phyloP scores from a whole-genome alignment of 78 protist genomes.

The Trichosphaerium sp. region DNA sequence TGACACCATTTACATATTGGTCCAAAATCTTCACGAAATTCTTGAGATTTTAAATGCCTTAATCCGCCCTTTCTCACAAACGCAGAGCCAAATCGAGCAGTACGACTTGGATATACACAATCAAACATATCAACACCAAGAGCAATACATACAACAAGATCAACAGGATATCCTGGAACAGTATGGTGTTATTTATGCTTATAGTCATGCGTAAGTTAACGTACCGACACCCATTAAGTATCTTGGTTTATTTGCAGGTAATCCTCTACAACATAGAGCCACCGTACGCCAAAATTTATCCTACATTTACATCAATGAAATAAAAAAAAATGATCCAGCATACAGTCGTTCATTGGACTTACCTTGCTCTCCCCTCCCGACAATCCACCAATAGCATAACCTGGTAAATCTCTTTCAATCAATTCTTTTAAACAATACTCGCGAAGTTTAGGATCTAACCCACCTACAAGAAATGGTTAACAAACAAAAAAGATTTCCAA shows the following conservation, averaged over 20 bases:
- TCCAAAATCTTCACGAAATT: neutral
- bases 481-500: no score
- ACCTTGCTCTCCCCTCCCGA: constrained; percentile 94
- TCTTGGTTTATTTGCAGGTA: constrained; percentile 79
- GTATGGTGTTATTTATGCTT: neutral
- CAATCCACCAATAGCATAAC: constrained; percentile 94
- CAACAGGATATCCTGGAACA: constrained; percentile 65
- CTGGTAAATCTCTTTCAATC: constrained; percentile 65
- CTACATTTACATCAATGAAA: no score
- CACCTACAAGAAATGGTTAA: no score
- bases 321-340: constrained; percentile 27
- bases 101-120: constrained; percentile 93
- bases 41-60: neutral
- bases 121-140: constrained; percentile 97
- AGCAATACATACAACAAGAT: constrained; percentile 84
- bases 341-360: constrained; percentile 69
- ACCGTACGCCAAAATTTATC: constrained; percentile 22
- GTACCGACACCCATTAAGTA: constrained; percentile 98
- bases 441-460: constrained; percentile 59
- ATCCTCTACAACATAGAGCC: constrained; percentile 36
- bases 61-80: constrained; percentile 23
- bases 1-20: constrained; percentile 19
- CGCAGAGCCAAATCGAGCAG: constrained; percentile 87
- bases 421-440: constrained; percentile 52
- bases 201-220: constrained; percentile 5